Evolutionary conservation across 164 flowering plant species (phyloP).

Genomic region (Berberis vulgaris): DNA sequence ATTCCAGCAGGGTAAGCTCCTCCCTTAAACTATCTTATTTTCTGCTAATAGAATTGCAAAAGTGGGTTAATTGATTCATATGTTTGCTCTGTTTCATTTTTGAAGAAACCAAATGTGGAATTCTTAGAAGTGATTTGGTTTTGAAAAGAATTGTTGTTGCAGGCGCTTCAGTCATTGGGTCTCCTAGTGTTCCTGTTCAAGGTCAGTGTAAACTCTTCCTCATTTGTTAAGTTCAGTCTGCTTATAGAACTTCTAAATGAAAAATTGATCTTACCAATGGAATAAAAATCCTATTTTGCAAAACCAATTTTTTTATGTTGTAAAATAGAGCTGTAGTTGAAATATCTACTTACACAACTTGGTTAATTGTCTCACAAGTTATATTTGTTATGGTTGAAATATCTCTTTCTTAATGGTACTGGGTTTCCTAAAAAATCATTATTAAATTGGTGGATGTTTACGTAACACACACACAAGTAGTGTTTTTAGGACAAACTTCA

Average conservation of each 20-base stretch:
- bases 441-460: neutral
- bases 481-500: neutral
- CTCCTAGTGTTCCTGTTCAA: constrained; percentile 40
- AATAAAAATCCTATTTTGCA: too few relatives aligned
- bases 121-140: constrained; percentile 61
- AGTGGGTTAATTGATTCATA: neutral
- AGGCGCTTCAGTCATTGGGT: constrained; percentile 43
- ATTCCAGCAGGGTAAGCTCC: neutral
- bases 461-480: neutral
- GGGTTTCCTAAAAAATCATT: neutral
- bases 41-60: neutral
- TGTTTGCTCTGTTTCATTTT: neutral
- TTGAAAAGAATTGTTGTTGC: constrained; percentile 53
- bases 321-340: too few relatives aligned
- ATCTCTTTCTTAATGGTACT: neutral
- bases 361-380: neutral
- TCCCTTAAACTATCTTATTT: neutral
- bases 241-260: neutral
- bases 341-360: neutral
- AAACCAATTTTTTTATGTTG: too few relatives aligned
- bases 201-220: constrained; percentile 20
- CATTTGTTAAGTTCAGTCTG: neutral
- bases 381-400: neutral
- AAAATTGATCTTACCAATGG: too few relatives aligned
- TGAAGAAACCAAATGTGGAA: constrained; percentile 49